Base-by-base conservation (phyloP, 495 filamentous ascomycete genomes). In the Chaetomidium leptoderma region DNA sequence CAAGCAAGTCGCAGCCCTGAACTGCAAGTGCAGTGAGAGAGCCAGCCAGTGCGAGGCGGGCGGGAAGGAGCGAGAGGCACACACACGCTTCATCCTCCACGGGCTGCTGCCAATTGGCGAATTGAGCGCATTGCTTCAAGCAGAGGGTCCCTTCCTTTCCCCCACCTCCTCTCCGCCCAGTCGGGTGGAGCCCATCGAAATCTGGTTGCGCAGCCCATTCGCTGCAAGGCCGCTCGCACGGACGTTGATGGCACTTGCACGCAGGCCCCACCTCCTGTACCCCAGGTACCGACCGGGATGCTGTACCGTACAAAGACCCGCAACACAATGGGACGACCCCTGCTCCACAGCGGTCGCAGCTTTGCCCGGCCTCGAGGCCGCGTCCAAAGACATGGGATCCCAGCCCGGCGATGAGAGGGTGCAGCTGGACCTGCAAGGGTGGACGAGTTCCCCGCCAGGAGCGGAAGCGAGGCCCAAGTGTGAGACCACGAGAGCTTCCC, bases 171-270 rank as follows among this genome's bases (percentile, higher is more conserved):
- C 26, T 35, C 13, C 49, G 42, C 47, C 62, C 65, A 65, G 66
- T 63, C 62, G 60, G 58, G 66, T 64, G 63, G 59, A 60, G 63
- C 47, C 59, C 61, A 32, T 66, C 33, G n/a, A 53, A 65, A 53
- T 61, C 53, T 68, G 65, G 65, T 53, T 59, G 50, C 30, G 57
- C 44, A 35, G 29, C 56, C 52, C 54, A 68, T 68, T 68, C 55
- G 66, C 61, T 43, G 36, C 37, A 36, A 19, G 53, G 17, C 44
- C 19, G 21, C 39, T 44, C 47, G 66, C 66, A 66, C 63, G 63
- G 66, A 53, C 66, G 52, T 48, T n/a, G 27, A 49, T 59, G 53
- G 62, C 62, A 59, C 63, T 60, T 53, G 61, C 40, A 51, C 43
- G 44, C 52, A 54, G 52, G 52, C 48, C 53, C 59, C 60, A 58